Percentiles rank a stretch among this genome's conserved stretches.
Evolutionary conservation across 75 land plant species (phyloP).

Genomic region (Sequoiadendron giganteum): DNA sequence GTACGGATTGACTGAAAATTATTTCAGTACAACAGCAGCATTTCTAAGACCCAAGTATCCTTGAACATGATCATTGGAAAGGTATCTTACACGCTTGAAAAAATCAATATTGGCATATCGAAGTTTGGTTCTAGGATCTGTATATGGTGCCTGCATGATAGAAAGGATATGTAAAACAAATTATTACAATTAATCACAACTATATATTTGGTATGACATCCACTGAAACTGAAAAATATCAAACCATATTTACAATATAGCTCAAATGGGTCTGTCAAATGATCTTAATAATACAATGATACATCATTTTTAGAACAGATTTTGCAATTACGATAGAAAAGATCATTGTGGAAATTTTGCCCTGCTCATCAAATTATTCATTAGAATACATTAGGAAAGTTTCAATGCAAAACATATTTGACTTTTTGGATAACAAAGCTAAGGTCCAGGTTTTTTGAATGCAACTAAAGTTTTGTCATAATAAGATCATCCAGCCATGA

Average conservation of each 20-base stretch:
- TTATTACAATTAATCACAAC: not conserved
- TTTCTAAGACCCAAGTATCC: conserved; percentile 77
- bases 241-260: not conserved
- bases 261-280: not conserved
- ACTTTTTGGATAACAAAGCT: not conserved
- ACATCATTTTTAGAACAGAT: not conserved
- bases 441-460: not conserved
- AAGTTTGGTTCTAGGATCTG: conserved; percentile 86
- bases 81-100: conserved; percentile 67
- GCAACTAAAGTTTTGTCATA: not conserved
- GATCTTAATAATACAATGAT: not conserved
- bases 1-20: not conserved
- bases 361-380: not conserved
- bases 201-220: not conserved
- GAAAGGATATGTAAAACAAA: not conserved
- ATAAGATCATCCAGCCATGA: not conserved
- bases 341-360: not conserved
- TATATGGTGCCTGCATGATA: conserved; percentile 63
- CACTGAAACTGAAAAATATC: not conserved
- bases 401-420: not conserved
- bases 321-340: not conserved
- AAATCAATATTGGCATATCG: conserved; percentile 79
- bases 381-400: not conserved
- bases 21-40: conserved; percentile 82
- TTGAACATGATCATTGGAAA: conserved; percentile 76